Percentiles rank a stretch among this genome's conserved stretches.
Evolutionary conservation across 148 eudicot species (phyloP).

Genomic region (Polygonum aviculare): DNA sequence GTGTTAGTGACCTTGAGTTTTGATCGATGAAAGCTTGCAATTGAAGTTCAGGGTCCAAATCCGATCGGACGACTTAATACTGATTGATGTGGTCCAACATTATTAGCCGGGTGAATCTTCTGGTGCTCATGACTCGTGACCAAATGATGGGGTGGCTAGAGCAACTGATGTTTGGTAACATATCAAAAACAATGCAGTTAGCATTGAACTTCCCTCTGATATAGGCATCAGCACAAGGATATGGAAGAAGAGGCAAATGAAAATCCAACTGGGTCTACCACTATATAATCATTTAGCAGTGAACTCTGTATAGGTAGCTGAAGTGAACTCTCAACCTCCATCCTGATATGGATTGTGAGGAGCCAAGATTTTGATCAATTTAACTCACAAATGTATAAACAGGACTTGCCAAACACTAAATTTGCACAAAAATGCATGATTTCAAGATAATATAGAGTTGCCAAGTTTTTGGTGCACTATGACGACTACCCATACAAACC

Average conservation of each 20-base stretch:
- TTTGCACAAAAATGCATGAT: neutral
- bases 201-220: no score
- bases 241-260: no score
- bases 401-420: neutral
- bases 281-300: neutral
- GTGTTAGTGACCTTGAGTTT: no score
- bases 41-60: no score
- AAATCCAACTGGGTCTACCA: neutral
- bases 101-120: neutral
- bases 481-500: no score
- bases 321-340: neutral
- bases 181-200: no score
- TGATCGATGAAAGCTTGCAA: neutral
- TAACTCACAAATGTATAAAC: no score
- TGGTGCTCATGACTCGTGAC: neutral
- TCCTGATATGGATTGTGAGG: neutral
- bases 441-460: neutral
- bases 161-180: no score
- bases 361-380: neutral
- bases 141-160: neutral
- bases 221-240: no score
- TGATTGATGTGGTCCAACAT: no score
- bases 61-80: no score
- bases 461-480: no score
- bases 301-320: neutral